phyloP scores from a whole-genome alignment of 2,329 filamentous ascomycete genomes.

The Teratosphaeria zuluensis region DNA sequence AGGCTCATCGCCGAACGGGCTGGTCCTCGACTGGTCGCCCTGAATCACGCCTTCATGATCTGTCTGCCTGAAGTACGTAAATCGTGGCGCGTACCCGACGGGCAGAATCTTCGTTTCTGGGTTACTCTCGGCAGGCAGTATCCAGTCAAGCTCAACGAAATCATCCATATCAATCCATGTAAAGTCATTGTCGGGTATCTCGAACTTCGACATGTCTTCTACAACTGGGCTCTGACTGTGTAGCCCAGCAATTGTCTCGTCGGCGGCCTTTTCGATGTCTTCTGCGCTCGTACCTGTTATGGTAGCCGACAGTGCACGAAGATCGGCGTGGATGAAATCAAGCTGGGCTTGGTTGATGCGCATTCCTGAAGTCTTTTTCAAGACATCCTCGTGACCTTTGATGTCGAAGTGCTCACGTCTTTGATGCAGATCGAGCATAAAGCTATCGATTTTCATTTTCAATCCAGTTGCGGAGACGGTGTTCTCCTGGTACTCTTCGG shows the following conservation, averaged over 20 bases:
- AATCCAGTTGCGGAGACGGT: slow-evolving; percentile 88
- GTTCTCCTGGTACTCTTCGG: slow-evolving; percentile 69
- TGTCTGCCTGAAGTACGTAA: slow-evolving; percentile 95
- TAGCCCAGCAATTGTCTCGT: slow-evolving; percentile 50
- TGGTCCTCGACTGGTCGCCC: slow-evolving; percentile 72
- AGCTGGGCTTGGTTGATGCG: slow-evolving; percentile 91
- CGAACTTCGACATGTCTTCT: slow-evolving; percentile 72
- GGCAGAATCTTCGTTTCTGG: slow-evolving; percentile 92
- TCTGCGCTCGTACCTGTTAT: slow-evolving; percentile 73
- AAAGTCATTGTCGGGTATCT: slow-evolving; percentile 88
- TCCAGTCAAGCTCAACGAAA: slow-evolving; percentile 96
- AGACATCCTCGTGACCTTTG: slow-evolving; percentile 58
- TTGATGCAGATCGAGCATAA: slow-evolving; percentile 94
- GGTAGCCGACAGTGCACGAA: slow-evolving; percentile 84
- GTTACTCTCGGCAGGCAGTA: slow-evolving; percentile 78
- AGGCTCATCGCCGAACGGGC: slow-evolving; percentile 83
- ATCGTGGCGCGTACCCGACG: slow-evolving; percentile 80
- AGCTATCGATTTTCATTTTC: slow-evolving; percentile 90
- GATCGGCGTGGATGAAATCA: slow-evolving; percentile 82
- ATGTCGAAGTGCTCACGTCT: slow-evolving; percentile 83
- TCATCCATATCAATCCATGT: slow-evolving; percentile 99
- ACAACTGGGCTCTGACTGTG: slow-evolving; percentile 40
- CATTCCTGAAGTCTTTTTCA: slow-evolving; percentile 80
- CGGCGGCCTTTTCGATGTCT: slow-evolving; percentile 58
- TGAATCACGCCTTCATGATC: slow-evolving; percentile 75